phyloP scores from a whole-genome alignment of 1,284 basidiomycete genomes.

The Ganoderma boninense region DNA sequence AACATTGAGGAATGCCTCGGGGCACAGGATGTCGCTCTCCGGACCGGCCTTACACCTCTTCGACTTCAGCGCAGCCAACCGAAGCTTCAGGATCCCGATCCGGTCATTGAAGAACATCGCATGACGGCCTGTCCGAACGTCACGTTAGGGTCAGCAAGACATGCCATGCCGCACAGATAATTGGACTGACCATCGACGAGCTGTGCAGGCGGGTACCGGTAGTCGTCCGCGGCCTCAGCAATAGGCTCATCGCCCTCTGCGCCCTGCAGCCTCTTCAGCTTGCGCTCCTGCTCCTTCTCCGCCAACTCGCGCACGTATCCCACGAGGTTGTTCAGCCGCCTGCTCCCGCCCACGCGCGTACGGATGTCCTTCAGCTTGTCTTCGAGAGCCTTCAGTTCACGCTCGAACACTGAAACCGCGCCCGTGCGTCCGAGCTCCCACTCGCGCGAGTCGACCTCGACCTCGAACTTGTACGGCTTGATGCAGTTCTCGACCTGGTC shows the following conservation, averaged over 20 bases:
- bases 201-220: slow-evolving; percentile 91
- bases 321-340: slow-evolving; percentile 83
- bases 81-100: slow-evolving; percentile 83
- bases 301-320: slow-evolving; percentile 87
- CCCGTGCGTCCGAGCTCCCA: slow-evolving; percentile 89
- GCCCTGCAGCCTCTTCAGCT: slow-evolving; percentile 53
- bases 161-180: neutral
- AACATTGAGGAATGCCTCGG: slow-evolving; percentile 96
- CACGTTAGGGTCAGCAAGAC: slow-evolving; percentile 4
- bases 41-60: slow-evolving; percentile 90
- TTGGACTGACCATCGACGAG: slow-evolving; percentile 81
- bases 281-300: slow-evolving; percentile 80
- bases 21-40: slow-evolving; percentile 89
- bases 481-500: slow-evolving; percentile 99
- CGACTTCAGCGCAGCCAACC: slow-evolving; percentile 85
- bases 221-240: slow-evolving; percentile 46
- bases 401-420: slow-evolving; percentile 83
- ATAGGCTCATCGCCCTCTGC: slow-evolving; percentile 43
- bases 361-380: slow-evolving; percentile 86
- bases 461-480: slow-evolving; percentile 98
- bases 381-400: slow-evolving; percentile 88
- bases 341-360: slow-evolving; percentile 85
- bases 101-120: slow-evolving; percentile 90
- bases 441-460: slow-evolving; percentile 89
- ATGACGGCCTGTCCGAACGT: slow-evolving; percentile 75